These are phyloP conservation scores for Cyberlindnera mycetangii DNA, from an alignment of 805 yeast species.

Conservation along the genomic window DNA sequence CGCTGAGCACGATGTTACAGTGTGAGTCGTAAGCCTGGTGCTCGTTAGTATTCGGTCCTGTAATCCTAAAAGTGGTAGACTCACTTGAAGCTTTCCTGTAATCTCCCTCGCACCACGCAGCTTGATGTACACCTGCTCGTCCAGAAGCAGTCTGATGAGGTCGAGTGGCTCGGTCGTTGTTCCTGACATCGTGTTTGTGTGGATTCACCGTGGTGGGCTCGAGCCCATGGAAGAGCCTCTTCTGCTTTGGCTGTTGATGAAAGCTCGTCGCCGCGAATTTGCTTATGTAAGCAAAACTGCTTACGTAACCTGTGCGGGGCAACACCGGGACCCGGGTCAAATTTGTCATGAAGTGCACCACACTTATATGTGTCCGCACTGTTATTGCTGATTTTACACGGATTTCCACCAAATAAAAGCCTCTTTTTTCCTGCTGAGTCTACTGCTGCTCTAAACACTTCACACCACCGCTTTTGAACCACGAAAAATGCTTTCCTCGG, in stretches of 20 bases:
- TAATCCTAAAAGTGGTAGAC: slow-evolving; percentile 25
- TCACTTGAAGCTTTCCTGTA: slow-evolving; percentile 79
- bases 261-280: not conserved
- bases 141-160: slow-evolving; percentile 77
- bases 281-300: not conserved
- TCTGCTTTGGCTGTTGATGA: not conserved
- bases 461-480: no score
- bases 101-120: slow-evolving; percentile 93
- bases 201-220: no score
- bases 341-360: slow-evolving; percentile 3
- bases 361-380: no score
- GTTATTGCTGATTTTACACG: no score
- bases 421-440: no score
- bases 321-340: slow-evolving; percentile 1
- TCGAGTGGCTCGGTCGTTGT: slow-evolving; percentile 76
- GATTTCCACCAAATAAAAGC: no score
- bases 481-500: slow-evolving; percentile 1
- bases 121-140: slow-evolving; percentile 83
- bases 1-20: slow-evolving; percentile 92
- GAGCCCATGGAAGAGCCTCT: not conserved
- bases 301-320: not conserved
- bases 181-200: slow-evolving; percentile 13
- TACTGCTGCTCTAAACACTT: no score
- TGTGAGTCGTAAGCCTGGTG: slow-evolving; percentile 84
- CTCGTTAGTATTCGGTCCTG: no score